Base-by-base conservation (phyloP, 768 basidiomycete species). In the Ramaria rubella region DNA sequence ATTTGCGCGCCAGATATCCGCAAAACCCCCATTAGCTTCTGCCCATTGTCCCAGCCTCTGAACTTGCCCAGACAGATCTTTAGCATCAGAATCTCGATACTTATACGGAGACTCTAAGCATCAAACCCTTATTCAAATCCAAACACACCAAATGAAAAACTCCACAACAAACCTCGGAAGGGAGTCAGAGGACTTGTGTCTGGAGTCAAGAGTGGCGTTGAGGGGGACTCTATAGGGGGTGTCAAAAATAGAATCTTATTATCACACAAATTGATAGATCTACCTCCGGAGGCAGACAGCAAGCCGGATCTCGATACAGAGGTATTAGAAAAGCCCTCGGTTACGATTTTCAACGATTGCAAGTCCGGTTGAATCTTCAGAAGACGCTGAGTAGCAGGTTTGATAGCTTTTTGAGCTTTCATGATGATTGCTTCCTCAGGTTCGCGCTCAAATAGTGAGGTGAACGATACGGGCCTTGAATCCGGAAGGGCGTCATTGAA, bases 21-120 rank as follows among this genome's bases (percentile, higher is more conserved):
- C 58, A 36, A 19, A 58, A 34, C 52, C 49, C 11, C 58, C 58
- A 29, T 45, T 40, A 4, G 50, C 58, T 21, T 43, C 17, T 27
- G 58, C 15, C 43, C 49, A 58, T 11, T 56, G 26, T n/a, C 50
- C 38, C 34, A 27, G 19, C 40, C 30, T 55, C 5, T 31, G 15
- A 15, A 58, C 27, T 27, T 34, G 44, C 8, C 58, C 58, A 21
- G 58, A 56, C 19, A 58, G 33, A 43, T 58, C 44, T 44, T 54
- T 21, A 9, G 52, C 52, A n/a, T 54, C 52, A 3, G 34, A 38
- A 23, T 42, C 52, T 26, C 52, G 36, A 42, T 54, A 54, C 23
- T 40, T 3, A 24, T 54, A 54, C 11, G 52, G 52, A 15, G 52
- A 54, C 29, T 54, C 52, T 54, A 31, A 7, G n/a, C 27, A n/a